Evolutionary conservation across 208 protist species (phyloP).

Genomic region (Trypanosomatidae sp.): DNA sequence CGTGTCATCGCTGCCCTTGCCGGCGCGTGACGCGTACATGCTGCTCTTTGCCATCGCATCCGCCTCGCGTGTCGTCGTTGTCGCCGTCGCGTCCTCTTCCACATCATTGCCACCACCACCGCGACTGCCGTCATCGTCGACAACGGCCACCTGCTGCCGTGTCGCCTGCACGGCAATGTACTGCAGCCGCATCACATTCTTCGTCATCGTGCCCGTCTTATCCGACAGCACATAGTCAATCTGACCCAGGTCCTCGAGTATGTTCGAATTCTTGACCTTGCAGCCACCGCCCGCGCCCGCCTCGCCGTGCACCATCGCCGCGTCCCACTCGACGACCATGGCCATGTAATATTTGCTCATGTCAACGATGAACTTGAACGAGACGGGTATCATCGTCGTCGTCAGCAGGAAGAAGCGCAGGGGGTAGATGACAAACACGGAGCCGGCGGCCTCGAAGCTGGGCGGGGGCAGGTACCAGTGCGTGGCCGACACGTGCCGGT

Average conservation of each 20-base stretch:
- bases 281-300: constrained; percentile 12
- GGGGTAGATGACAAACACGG: constrained; percentile 68
- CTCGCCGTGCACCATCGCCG: constrained; percentile 52
- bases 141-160: not conserved
- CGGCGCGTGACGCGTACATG: too few species aligned
- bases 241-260: constrained; percentile 91
- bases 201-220: constrained; percentile 93
- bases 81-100: too few species aligned
- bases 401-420: constrained; percentile 91
- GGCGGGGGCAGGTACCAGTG: constrained; percentile 65
- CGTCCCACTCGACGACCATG: constrained; percentile 86
- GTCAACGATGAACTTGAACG: constrained; percentile 93
- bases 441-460: constrained; percentile 5
- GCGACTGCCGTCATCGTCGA: not conserved
- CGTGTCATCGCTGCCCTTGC: too few species aligned
- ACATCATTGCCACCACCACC: not conserved
- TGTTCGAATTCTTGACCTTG: constrained; percentile 79
- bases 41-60: too few species aligned
- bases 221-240: constrained; percentile 91
- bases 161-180: constrained; percentile 20
- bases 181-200: constrained; percentile 90
- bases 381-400: constrained; percentile 96
- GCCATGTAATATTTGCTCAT: constrained; percentile 92
- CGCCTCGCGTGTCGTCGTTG: too few species aligned
- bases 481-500: constrained; percentile 13